These are phyloP conservation scores for Hericium alpestre DNA, from an alignment of 768 basidiomycete species.

Conservation along the genomic window DNA sequence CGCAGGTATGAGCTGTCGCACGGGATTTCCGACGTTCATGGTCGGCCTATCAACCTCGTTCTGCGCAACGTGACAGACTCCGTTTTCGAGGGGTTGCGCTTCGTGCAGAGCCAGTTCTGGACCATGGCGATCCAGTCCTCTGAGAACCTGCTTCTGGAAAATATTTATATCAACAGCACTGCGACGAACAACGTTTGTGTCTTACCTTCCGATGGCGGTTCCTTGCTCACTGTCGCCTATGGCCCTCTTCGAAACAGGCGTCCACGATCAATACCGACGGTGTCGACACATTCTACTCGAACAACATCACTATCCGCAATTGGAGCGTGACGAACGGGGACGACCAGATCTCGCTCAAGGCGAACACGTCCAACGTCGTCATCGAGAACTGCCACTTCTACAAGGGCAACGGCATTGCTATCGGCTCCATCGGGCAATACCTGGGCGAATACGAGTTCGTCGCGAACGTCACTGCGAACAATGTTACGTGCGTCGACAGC, in stretches of 20 bases:
- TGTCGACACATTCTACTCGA: slow-evolving; percentile 26
- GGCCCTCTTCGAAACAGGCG: slow-evolving; percentile 1
- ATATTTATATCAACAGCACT: slow-evolving; percentile 14
- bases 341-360: slow-evolving; percentile 30
- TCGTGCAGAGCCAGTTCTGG: slow-evolving; percentile 34
- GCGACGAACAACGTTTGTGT: not conserved
- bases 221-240: not conserved
- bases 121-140: slow-evolving; percentile 27
- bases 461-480: slow-evolving; percentile 22
- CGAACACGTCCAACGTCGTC: slow-evolving; percentile 31
- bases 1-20: slow-evolving; percentile 27
- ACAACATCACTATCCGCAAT: slow-evolving; percentile 28
- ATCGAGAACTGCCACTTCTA: slow-evolving; percentile 28
- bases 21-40: slow-evolving; percentile 27
- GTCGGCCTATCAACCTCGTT: slow-evolving; percentile 27
- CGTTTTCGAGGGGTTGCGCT: slow-evolving; percentile 24
- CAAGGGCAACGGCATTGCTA: slow-evolving; percentile 29
- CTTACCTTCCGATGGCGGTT: not conserved
- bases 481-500: slow-evolving; percentile 14
- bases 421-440: slow-evolving; percentile 30
- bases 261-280: slow-evolving; percentile 29
- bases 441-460: slow-evolving; percentile 20
- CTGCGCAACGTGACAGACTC: slow-evolving; percentile 28
- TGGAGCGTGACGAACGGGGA: slow-evolving; percentile 30
- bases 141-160: slow-evolving; percentile 25